Evolutionary conservation across 805 yeast species (phyloP), one percentile per base, ranked within the genome.

Genomic region (Kazachstania africana): DNA sequence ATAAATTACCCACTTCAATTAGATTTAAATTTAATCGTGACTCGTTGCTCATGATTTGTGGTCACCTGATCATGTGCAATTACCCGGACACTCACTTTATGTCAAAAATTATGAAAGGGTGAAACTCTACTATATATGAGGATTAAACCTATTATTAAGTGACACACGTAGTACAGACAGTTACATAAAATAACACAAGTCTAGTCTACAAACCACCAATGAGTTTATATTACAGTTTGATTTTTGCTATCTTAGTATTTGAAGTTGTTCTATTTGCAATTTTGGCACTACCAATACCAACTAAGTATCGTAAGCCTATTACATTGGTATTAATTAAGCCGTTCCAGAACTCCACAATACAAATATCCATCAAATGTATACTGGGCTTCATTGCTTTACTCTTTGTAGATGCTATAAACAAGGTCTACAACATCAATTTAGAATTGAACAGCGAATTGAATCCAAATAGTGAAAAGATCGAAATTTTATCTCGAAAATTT

Each of bases 401-500:
- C 40, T 91, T 91, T 53, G 57, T 83, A 32, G 99, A 91, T 55
- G 75, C 95, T 2, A 78, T 85, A 40, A 85, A 83, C 59, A 72
- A 95, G 38, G 87, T 84, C 25, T 68, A 68, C 50, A 62, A 77
- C 15, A 83, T 84, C 22, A 66, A 72, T 24, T 62, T 66, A 28
- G 94, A 82, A 48, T 61, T 78, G 29, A 16, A 22, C 6, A 8
- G 6, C 5, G 36, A 27, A 12, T 24, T 19, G 14, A 28, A 15
- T 15, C 35, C 18, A 12, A 50, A 59, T 28, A 59, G 57, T 37
- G 88, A 81, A 45, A 68, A 95, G 36, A 62, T 84, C 14, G 97
- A 91, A 50, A 66, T 81, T 34, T 85, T 80, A 57, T 91, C 95
- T 15, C 73, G 95, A 58, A 72, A 85, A 50, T 91, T 91, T 59